phyloP scores from a whole-genome alignment of 371 early-diverging fungal genomes.

The Funneliformis caledonium region DNA sequence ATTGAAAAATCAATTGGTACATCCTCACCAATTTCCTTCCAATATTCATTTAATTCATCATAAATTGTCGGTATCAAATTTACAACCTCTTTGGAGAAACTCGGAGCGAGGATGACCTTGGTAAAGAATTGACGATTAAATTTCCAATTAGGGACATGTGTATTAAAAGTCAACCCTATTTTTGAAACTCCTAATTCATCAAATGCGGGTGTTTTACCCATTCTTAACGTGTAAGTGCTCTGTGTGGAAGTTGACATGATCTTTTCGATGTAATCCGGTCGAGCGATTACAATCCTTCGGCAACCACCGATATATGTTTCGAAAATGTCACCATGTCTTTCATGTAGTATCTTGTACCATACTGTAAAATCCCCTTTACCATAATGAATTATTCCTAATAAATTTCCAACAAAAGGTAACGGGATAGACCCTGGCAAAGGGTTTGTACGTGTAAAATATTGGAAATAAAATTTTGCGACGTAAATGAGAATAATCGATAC shows the following conservation, averaged over 20 bases:
- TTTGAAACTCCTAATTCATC: slow-evolving; percentile 17
- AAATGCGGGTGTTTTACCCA: background rate
- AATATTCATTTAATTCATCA: background rate
- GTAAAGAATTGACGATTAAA: slow-evolving; percentile 24
- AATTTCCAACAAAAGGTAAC: background rate
- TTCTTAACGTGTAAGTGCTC: too few relatives aligned
- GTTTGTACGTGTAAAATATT: background rate
- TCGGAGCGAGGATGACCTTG: background rate
- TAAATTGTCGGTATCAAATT: background rate
- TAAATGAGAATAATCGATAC: too few relatives aligned
- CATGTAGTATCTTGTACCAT: background rate
- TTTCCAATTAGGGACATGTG: slow-evolving; percentile 12
- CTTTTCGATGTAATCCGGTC: background rate
- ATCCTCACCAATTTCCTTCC: background rate
- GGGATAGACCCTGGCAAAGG: background rate
- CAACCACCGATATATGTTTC: background rate
- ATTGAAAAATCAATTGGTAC: too few relatives aligned
- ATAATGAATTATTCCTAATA: background rate
- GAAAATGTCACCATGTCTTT: background rate
- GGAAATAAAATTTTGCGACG: background rate
- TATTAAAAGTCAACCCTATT: slow-evolving; percentile 18
- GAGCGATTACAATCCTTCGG: background rate
- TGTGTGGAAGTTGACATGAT: too few relatives aligned
- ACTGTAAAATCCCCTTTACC: background rate
- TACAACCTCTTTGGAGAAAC: background rate